These are phyloP conservation scores for Hyphopichia fennica DNA, from an alignment of 1,139 yeast genomes.

Conservation along the genomic window DNA sequence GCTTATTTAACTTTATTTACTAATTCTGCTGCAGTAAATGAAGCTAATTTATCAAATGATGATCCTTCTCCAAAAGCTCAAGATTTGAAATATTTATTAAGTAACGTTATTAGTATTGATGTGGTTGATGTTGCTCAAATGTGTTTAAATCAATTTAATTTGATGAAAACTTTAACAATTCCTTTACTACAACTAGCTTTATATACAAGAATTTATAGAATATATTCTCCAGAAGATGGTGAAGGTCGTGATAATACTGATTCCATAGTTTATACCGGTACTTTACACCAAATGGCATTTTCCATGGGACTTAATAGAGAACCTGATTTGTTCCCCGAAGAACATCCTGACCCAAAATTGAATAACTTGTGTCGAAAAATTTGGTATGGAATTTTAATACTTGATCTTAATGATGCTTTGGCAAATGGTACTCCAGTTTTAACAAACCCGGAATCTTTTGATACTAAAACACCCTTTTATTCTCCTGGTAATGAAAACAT, in stretches of 20 bases:
- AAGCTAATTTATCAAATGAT: constrained; percentile 32
- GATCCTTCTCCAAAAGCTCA: constrained; percentile 11
- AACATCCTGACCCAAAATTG: constrained; percentile 16
- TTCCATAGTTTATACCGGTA: constrained; percentile 39
- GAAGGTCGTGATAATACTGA: constrained; percentile 22
- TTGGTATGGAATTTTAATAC: constrained; percentile 32
- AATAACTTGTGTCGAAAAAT: constrained; percentile 43
- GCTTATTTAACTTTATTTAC: constrained; percentile 22
- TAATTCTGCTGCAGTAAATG: constrained; percentile 21
- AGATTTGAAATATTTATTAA: constrained; percentile 18
- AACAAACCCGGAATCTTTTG: constrained; percentile 29
- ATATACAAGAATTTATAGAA: constrained; percentile 16
- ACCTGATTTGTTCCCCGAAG: constrained; percentile 27
- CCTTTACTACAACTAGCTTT: constrained; percentile 42
- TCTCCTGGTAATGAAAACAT: constrained; percentile 32
- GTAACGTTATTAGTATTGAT: constrained; percentile 31
- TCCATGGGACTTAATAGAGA: constrained; percentile 51
- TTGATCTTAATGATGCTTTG: constrained; percentile 38
- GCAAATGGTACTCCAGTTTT: constrained; percentile 40
- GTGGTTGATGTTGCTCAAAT: constrained; percentile 26
- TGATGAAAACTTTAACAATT: constrained; percentile 38
- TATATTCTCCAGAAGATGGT: constrained; percentile 23
- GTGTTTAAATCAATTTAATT: constrained; percentile 29
- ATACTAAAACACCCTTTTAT: constrained; percentile 18
- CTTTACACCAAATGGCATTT: constrained; percentile 45